Conservation (phyloP, 2,329 filamentous ascomycete genomes). For the Colletotrichum tofieldiae region DNA sequence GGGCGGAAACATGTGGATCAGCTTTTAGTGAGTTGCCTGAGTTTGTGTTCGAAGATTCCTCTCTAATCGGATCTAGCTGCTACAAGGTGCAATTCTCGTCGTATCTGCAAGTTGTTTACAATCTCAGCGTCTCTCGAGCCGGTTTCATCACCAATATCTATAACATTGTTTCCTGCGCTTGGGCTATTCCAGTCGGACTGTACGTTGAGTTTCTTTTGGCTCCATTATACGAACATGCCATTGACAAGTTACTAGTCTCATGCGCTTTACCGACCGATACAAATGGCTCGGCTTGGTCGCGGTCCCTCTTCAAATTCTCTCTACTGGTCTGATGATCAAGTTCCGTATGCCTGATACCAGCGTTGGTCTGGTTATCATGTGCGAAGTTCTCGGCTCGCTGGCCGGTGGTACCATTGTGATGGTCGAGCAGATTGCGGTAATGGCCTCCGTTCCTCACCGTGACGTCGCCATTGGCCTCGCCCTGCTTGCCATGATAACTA, state of each 20-base stretch:
- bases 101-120: conserved; percentile 57
- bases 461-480: conserved; percentile 54
- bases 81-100: conserved; percentile 60
- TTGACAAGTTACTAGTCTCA: conserved; percentile 43
- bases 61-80: conserved; percentile 34
- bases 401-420: conserved; percentile 59
- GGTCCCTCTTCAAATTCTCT: conserved; percentile 52
- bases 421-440: conserved; percentile 59
- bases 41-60: not conserved
- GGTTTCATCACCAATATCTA: conserved; percentile 53
- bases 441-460: conserved; percentile 52
- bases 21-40: conserved; percentile 45
- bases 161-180: conserved; percentile 56
- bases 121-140: conserved; percentile 47
- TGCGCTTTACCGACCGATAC: conserved; percentile 52
- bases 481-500: conserved; percentile 50
- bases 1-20: conserved; percentile 48
- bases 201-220: not conserved
- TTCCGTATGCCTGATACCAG: conserved; percentile 51
- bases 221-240: not conserved
- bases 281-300: conserved; percentile 51
- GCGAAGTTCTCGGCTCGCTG: conserved; percentile 57
- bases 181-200: conserved; percentile 56
- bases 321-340: conserved; percentile 52
- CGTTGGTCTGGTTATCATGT: conserved; percentile 56